phyloP scores from a whole-genome alignment of 768 basidiomycete genomes.

The Crassisporium funariophilum region DNA sequence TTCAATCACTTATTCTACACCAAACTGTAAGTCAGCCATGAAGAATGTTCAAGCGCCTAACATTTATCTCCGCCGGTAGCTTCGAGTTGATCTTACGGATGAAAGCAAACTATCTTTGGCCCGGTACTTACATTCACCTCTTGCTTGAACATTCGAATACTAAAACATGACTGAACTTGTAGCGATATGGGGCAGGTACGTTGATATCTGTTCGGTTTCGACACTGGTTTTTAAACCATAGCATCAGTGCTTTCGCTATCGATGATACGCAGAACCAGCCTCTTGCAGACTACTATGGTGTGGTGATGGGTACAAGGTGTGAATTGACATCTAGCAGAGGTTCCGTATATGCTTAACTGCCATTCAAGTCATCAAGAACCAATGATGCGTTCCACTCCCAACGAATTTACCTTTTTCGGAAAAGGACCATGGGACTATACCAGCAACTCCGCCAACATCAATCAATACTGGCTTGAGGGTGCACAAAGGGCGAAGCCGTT shows the following conservation, averaged over 20 bases:
- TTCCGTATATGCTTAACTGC: neutral
- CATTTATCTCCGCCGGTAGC: too few relatives aligned
- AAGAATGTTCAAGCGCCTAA: too few relatives aligned
- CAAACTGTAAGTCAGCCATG: conserved; percentile 43
- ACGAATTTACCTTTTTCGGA: conserved; percentile 62
- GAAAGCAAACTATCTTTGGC: conserved; percentile 75
- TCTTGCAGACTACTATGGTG: conserved; percentile 63
- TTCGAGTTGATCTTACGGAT: conserved; percentile 69
- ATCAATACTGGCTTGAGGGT: conserved; percentile 63
- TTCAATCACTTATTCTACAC: conserved; percentile 66
- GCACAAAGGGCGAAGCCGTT: conserved; percentile 57
- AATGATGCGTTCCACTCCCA: conserved; percentile 71
- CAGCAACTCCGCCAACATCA: conserved; percentile 54
- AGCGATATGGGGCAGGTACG: conserved; percentile 48
- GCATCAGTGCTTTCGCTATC: conserved; percentile 57
- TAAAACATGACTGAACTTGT: too few relatives aligned
- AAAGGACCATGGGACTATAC: conserved; percentile 65
- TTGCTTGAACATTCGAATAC: neutral
- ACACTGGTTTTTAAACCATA: too few relatives aligned
- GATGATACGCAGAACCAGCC: conserved; percentile 65
- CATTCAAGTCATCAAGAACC: conserved; percentile 64
- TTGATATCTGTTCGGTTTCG: too few relatives aligned
- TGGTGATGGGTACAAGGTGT: conserved; percentile 72
- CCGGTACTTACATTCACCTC: conserved; percentile 38
- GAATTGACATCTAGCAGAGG: neutral